Evolutionary conservation across 1,284 basidiomycete species (phyloP).

Genomic region (Farysia itapuensis): DNA sequence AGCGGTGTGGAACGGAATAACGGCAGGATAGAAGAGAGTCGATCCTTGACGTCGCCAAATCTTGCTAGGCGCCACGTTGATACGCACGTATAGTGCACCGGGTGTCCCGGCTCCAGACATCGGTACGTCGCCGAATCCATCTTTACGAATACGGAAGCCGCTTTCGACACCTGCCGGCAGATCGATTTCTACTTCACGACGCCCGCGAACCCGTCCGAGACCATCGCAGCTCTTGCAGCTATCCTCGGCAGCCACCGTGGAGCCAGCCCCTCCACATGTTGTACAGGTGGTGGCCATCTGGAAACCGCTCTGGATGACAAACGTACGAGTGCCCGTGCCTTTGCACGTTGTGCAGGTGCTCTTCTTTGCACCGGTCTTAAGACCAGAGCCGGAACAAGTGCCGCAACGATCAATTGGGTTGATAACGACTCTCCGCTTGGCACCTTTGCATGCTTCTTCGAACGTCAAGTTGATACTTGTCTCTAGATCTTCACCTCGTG

Average conservation of each 20-base stretch:
- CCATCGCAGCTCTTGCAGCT: conserved; percentile 82
- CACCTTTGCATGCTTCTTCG: conserved; percentile 89
- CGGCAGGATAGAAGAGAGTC: conserved; percentile 86
- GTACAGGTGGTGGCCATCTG: conserved; percentile 93
- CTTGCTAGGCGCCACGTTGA: conserved; percentile 80
- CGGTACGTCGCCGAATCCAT: conserved; percentile 82
- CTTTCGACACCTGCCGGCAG: conserved; percentile 86
- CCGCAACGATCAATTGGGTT: conserved; percentile 81
- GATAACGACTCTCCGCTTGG: conserved; percentile 75
- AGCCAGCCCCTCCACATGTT: conserved; percentile 80
- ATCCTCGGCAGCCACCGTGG: conserved; percentile 74
- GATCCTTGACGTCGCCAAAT: conserved; percentile 87
- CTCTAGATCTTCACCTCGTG: conserved; percentile 83
- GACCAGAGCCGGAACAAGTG: conserved; percentile 81
- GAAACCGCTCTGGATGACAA: conserved; percentile 90
- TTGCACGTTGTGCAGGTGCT: conserved; percentile 78
- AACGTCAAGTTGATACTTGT: conserved; percentile 77
- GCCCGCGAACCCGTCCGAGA: conserved; percentile 80
- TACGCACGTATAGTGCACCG: conserved; percentile 85
- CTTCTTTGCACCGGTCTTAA: conserved; percentile 84
- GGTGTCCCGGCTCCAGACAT: conserved; percentile 68
- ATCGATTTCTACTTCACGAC: conserved; percentile 77
- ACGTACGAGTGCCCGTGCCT: conserved; percentile 85
- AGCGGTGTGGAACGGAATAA: conserved; percentile 88
- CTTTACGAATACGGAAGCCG: conserved; percentile 87